Percentiles rank a stretch among this genome's conserved stretches.
phyloP scores from a whole-genome alignment of 2,329 filamentous ascomycete genomes.

The Fusarium albosuccineum region DNA sequence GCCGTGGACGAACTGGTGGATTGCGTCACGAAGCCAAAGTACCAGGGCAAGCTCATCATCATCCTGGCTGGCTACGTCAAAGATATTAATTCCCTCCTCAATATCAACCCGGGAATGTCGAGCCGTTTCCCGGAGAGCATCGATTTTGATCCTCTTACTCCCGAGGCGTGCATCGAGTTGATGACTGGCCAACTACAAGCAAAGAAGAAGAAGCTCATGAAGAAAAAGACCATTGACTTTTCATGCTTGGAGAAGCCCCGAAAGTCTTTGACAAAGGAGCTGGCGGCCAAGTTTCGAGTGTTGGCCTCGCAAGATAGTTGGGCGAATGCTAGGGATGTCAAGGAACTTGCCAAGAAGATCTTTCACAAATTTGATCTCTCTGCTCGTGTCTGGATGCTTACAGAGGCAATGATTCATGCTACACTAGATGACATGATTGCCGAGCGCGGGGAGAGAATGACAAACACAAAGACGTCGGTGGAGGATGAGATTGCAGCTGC shows the following conservation, averaged over 20 bases:
- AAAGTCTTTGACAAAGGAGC: conserved; percentile 7
- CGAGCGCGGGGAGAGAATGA: conserved; percentile 27
- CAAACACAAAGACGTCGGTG: conserved; percentile 16
- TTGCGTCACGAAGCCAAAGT: conserved; percentile 67
- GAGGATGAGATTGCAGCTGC: accelerated
- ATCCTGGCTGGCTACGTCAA: conserved; percentile 77
- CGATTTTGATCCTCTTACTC: conserved; percentile 63
- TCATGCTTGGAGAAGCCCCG: conserved; percentile 42
- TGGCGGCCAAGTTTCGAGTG: conserved; percentile 50
- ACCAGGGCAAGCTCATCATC: conserved; percentile 70
- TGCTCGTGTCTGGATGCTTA: conserved; percentile 25
- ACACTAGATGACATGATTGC: conserved; percentile 44
- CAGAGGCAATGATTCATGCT: conserved; percentile 21
- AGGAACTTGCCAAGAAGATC: conserved; percentile 64
- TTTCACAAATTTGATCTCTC: conserved; percentile 53
- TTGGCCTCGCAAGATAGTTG: conserved; percentile 64
- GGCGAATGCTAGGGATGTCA: conserved; percentile 74
- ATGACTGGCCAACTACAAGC: conserved; percentile 56
- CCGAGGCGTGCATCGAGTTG: conserved; percentile 55
- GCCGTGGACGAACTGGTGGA: conserved; percentile 68
- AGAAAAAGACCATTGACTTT: conserved; percentile 41
- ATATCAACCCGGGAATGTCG: conserved; percentile 71
- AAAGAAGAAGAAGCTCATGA: conserved; percentile 37
- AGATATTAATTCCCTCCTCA: conserved; percentile 74
- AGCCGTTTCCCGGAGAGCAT: conserved; percentile 75